Conservation (phyloP, 2,329 filamentous ascomycete species). For the Botrytis cinerea region DNA sequence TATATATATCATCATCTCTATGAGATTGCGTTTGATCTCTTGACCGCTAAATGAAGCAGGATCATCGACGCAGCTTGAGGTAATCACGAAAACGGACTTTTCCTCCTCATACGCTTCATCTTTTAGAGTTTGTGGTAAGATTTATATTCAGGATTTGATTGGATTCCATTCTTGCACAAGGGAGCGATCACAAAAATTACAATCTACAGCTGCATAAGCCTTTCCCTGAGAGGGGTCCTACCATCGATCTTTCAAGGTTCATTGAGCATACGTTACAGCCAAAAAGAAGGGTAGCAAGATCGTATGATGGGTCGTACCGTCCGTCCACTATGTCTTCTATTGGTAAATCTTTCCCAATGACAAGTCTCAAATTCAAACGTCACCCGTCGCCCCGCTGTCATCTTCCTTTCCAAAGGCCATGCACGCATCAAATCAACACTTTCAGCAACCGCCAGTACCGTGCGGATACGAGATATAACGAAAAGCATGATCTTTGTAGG, state of each 20-base stretch:
- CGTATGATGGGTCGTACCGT: slow-evolving; percentile 8
- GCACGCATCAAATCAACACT: not conserved
- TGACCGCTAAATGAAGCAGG: slow-evolving; percentile 4
- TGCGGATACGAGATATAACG: not conserved
- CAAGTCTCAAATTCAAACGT: slow-evolving; percentile 12
- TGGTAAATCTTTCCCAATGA: slow-evolving; percentile 15
- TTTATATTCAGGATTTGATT: not conserved
- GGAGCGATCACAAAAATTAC: not conserved
- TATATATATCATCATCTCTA: not conserved
- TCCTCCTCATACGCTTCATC: not conserved
- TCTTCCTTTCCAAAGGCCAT: not conserved
- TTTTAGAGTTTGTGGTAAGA: not conserved
- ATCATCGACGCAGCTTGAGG: slow-evolving; percentile 1
- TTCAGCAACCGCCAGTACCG: slow-evolving; percentile 7
- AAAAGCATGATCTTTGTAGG: not conserved
- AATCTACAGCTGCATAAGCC: not conserved
- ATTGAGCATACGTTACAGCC: not conserved
- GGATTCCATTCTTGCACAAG: slow-evolving; percentile 4
- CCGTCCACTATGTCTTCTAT: not conserved
- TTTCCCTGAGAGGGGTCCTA: not conserved
- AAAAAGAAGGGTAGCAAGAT: slow-evolving; percentile 9
- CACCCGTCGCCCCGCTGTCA: slow-evolving; percentile 19
- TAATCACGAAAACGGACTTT: not conserved
- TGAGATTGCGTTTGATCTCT: slow-evolving; percentile 10
- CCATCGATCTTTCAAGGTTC: slow-evolving; percentile 15